phyloP scores from a whole-genome alignment of 2,329 filamentous ascomycete genomes.

The Colletotrichum euphorbiae region DNA sequence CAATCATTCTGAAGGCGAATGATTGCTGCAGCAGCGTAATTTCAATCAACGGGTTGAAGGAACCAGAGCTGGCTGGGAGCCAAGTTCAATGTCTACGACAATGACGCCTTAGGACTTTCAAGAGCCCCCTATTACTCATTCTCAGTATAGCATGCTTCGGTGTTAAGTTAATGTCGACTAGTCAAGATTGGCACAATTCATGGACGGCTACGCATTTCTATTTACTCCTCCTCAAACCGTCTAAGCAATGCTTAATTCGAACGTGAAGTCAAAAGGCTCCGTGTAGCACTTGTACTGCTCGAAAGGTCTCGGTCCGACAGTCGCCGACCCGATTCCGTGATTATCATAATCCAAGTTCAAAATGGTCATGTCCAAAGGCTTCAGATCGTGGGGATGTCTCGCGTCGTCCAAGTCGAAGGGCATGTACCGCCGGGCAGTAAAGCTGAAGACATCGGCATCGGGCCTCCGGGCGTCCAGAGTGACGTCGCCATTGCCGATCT shows the following conservation, averaged over 20 bases:
- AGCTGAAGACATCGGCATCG: slow-evolving; percentile 44
- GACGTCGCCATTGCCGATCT: slow-evolving; percentile 37
- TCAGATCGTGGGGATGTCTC: slow-evolving; percentile 61
- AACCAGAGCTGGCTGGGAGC: too few species aligned
- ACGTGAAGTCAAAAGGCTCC: slow-evolving; percentile 44
- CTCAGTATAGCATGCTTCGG: too few species aligned
- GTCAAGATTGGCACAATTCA: too few species aligned
- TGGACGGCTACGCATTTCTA: background rate
- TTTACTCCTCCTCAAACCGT: background rate
- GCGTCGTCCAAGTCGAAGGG: slow-evolving; percentile 52
- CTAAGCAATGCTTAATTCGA: slow-evolving; percentile 32
- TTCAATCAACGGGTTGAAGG: too few species aligned
- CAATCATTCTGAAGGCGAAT: too few species aligned
- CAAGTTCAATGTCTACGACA: too few species aligned
- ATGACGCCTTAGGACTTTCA: too few species aligned
- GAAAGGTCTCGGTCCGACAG: slow-evolving; percentile 53
- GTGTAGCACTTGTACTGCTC: slow-evolving; percentile 37
- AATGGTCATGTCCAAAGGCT: slow-evolving; percentile 52
- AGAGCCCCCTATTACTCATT: too few species aligned
- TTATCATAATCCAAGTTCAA: slow-evolving; percentile 56
- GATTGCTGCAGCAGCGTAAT: too few species aligned
- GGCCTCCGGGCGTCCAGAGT: slow-evolving; percentile 32
- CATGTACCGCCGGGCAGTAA: slow-evolving; percentile 57
- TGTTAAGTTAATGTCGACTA: too few species aligned
- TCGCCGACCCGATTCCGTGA: slow-evolving; percentile 57